Percentiles rank a stretch among this genome's conserved stretches.
Evolutionary conservation across 306 rosid genomes (phyloP).

Genomic region (Phaseolus lunatus): DNA sequence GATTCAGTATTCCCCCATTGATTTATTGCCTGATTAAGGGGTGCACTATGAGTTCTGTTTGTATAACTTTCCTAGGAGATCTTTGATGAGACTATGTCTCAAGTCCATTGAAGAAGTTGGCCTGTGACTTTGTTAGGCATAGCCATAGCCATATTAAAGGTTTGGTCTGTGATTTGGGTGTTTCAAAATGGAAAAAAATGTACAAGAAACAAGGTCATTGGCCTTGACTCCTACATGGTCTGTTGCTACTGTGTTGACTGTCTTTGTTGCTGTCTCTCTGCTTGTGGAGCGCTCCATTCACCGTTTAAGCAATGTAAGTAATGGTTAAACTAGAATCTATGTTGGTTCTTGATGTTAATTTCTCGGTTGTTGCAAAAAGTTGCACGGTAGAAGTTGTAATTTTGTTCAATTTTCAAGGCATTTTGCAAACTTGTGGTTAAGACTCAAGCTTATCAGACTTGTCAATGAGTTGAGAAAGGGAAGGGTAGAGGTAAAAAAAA

Average conservation of each 20-base stretch:
- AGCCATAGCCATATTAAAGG: slow-evolving; percentile 42
- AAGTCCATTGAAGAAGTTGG: slow-evolving; percentile 39
- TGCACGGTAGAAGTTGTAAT: slow-evolving; percentile 29
- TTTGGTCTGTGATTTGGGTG: slow-evolving; percentile 43
- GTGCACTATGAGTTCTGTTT: slow-evolving; percentile 26
- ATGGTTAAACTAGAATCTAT: slow-evolving; percentile 24
- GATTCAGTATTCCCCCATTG: slow-evolving; percentile 20
- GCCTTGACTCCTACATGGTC: slow-evolving; percentile 99
- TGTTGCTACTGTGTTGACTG: slow-evolving; percentile 89
- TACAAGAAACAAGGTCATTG: slow-evolving; percentile 73
- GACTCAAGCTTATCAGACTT: background rate
- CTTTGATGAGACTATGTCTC: slow-evolving; percentile 25
- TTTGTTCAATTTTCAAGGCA: slow-evolving; percentile 19
- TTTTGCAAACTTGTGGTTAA: slow-evolving; percentile 24
- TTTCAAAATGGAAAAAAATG: slow-evolving; percentile 65
- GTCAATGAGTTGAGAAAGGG: slow-evolving; percentile 19
- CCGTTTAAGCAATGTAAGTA: slow-evolving; percentile 59
- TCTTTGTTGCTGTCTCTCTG: slow-evolving; percentile 89
- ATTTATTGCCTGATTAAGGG: slow-evolving; percentile 35
- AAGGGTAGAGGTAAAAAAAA: background rate
- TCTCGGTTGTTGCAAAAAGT: background rate
- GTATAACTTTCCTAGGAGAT: slow-evolving; percentile 14
- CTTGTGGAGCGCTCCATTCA: slow-evolving; percentile 95
- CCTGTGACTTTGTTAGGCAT: slow-evolving; percentile 41
- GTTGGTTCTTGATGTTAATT: slow-evolving; percentile 16